Base-by-base conservation (phyloP, 192 early-diverging fungal genomes). In the Coemansia umbellata region DNA sequence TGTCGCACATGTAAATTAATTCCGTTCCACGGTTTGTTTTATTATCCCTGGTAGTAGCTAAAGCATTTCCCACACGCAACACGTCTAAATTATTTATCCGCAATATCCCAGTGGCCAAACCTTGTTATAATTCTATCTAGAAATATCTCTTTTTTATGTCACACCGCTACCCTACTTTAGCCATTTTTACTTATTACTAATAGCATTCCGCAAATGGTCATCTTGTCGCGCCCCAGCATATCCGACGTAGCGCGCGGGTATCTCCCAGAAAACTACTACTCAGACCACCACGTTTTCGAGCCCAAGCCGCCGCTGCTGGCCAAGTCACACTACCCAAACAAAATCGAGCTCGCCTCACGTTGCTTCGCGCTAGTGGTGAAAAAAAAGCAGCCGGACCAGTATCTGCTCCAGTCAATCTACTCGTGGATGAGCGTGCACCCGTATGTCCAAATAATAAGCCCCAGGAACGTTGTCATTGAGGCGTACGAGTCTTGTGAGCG, bases 361-460 rank as follows among this genome's bases (percentile, higher is more conserved):
- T 41, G 48, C 64, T 74, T 63, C 41, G 63, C 63, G 0, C 58
- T 68, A 9, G 3, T 67, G 6, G 56, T 37, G 0, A 53, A 32
- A 47, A 27, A 18, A 1, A 33, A 8, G 6, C 8, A 14, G 50
- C 60, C 1, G 23, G 50, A 7, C 56, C n/a, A 5, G 28, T 28
- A 28, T 9, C 17, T 30, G 31, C 31, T 49, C 17, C 47, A 43
- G 3, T 22, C 23, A 14, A 26, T 36, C 2, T 68, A 60, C 22
- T 41, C 58, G 24, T 74, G 72, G 72, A 74, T 74, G 71, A 58
- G 59, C 42, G 53, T 60, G 9, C 71, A 74, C 26, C 51, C 63
- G 3, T 74, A 74, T 24, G 37, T 74, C 24, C 14, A 36, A 4
- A 47, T 74, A 0, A 40, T 47, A 36, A 30, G 9, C 15, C n/a